phyloP scores from a whole-genome alignment of 225 moss, liverwort and hornwort species.

The Bryoerythrophyllum caledonicum region DNA sequence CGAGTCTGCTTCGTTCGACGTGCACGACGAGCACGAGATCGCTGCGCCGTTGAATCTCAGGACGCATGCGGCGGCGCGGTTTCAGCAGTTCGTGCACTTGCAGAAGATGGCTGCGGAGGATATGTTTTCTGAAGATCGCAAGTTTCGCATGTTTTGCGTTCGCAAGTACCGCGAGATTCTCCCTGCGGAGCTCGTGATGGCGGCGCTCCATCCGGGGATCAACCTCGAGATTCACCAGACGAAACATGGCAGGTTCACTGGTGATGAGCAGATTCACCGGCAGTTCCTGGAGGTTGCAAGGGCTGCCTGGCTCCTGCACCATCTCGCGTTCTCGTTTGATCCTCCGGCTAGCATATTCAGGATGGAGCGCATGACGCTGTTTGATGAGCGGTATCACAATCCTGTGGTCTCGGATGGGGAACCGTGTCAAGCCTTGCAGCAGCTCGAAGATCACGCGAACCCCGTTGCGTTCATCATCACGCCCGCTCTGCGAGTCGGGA shows the following conservation, averaged over 20 bases:
- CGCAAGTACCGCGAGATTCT: background rate
- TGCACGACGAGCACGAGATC: background rate
- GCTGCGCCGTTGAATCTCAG: background rate
- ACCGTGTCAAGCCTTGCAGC: background rate
- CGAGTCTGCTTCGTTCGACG: background rate
- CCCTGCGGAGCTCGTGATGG: background rate
- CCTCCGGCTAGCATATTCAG: background rate
- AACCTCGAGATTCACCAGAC: background rate
- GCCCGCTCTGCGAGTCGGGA: background rate
- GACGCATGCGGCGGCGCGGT: background rate
- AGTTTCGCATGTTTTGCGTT: background rate
- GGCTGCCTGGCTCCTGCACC: constrained; percentile 3
- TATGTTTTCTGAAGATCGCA: background rate
- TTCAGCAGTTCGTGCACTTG: background rate
- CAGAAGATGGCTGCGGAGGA: background rate
- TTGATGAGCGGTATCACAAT: background rate
- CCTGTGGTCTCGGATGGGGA: background rate
- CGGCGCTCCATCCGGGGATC: background rate
- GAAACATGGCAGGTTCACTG: background rate
- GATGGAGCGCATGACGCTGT: background rate
- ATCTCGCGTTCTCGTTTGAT: background rate
- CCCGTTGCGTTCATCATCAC: background rate
- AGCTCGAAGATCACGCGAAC: no score
- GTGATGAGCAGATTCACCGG: background rate
- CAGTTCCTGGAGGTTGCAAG: constrained; percentile 5